Conservation (phyloP, 1,284 basidiomycete genomes). For the Termitomyces sp. region DNA sequence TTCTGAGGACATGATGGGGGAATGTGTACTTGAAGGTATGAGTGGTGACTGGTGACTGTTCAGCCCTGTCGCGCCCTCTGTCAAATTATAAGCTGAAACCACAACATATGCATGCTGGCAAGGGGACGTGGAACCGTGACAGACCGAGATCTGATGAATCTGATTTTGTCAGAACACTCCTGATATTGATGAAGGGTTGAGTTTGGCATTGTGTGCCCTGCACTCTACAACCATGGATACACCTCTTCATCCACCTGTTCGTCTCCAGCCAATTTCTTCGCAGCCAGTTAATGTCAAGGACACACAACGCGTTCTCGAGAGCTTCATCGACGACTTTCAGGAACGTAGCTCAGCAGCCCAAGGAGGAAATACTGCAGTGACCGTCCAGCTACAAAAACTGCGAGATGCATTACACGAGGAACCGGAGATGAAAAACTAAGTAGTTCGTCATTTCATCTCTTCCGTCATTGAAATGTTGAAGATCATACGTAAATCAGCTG, state of each 20-base stretch:
- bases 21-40: neutral
- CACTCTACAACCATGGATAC: slow-evolving; percentile 36
- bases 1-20: slow-evolving; percentile 16
- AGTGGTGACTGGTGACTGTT: slow-evolving; percentile 21
- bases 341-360: slow-evolving; percentile 39
- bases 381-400: slow-evolving; percentile 52
- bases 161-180: too few relatives aligned
- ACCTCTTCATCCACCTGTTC: slow-evolving; percentile 42
- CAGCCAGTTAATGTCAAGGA: slow-evolving; percentile 34
- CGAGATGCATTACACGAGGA: slow-evolving; percentile 45
- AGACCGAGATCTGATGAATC: too few relatives aligned
- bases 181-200: too few relatives aligned
- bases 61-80: slow-evolving; percentile 27
- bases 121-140: too few relatives aligned
- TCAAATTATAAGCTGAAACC: neutral
- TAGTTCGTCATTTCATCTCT: neutral
- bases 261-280: slow-evolving; percentile 35
- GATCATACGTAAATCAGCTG: neutral
- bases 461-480: neutral
- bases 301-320: slow-evolving; percentile 35
- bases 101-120: too few relatives aligned
- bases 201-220: neutral
- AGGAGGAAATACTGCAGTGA: slow-evolving; percentile 46
- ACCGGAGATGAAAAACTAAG: slow-evolving; percentile 25
- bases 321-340: slow-evolving; percentile 44